phyloP scores from a whole-genome alignment of 2,329 filamentous ascomycete species.

The Cladosporium phlei region DNA sequence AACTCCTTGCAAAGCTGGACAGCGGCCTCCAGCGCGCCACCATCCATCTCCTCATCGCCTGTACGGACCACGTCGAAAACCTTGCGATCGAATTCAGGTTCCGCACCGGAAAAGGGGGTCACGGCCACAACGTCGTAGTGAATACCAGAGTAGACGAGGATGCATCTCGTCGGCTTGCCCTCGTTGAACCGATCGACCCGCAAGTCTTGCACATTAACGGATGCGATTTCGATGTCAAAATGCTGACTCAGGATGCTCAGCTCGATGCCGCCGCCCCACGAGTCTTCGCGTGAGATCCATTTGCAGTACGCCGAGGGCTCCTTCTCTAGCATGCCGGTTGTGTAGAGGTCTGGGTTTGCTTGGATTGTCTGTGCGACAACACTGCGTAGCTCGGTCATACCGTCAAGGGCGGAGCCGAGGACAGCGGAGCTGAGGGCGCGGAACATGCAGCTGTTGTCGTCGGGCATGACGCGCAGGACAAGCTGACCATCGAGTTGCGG shows the following conservation, averaged over 20 bases:
- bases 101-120: conserved; percentile 56
- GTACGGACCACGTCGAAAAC: conserved; percentile 55
- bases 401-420: conserved; percentile 58
- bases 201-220: conserved; percentile 70
- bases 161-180: conserved; percentile 61
- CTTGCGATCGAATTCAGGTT: conserved; percentile 73
- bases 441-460: conserved; percentile 94
- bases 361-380: conserved; percentile 77
- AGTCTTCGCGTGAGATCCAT: conserved; percentile 73
- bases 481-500: conserved; percentile 53
- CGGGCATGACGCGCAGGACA: conserved; percentile 88
- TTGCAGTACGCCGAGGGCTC: conserved; percentile 68
- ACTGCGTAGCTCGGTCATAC: conserved; percentile 67
- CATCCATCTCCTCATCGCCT: conserved; percentile 41
- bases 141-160: conserved; percentile 85
- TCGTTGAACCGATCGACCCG: conserved; percentile 75
- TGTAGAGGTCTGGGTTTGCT: conserved; percentile 66
- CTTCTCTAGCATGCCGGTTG: conserved; percentile 69
- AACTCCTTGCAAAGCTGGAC: conserved; percentile 53
- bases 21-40: conserved; percentile 56
- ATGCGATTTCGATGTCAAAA: conserved; percentile 80
- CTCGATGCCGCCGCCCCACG: conserved; percentile 91
- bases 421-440: conserved; percentile 79
- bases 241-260: conserved; percentile 77
- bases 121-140: conserved; percentile 90